Conservation (phyloP, 805 yeast species). For the Myxozyma melibiosi region DNA sequence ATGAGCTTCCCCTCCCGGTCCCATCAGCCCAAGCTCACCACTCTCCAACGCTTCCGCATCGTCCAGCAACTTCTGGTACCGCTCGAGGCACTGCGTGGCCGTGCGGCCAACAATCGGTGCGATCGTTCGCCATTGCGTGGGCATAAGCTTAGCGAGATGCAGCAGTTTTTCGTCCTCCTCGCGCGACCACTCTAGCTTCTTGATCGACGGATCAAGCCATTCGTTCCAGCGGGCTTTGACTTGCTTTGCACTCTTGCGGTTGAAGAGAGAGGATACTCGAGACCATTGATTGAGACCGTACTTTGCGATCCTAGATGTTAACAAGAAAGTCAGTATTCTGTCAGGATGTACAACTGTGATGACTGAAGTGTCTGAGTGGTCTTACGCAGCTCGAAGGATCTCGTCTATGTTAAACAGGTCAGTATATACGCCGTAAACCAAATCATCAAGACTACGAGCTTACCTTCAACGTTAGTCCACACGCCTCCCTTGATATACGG, state of each 20-base stretch:
- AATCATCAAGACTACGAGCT: conserved; percentile 8
- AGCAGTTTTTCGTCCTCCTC: conserved; percentile 77
- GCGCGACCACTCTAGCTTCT: conserved; percentile 65
- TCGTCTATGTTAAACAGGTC: conserved; percentile 55
- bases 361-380: background rate
- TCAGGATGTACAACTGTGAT: background rate
- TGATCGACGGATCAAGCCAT: conserved; percentile 74
- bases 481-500: conserved; percentile 82
- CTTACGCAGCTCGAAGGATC: conserved; percentile 75
- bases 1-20: conserved; percentile 56
- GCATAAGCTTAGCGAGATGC: conserved; percentile 66
- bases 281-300: conserved; percentile 96
- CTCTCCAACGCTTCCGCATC: conserved; percentile 48
- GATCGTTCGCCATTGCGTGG: conserved; percentile 95
- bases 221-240: conserved; percentile 93
- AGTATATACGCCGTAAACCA: conserved; percentile 30
- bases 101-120: conserved; percentile 80
- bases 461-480: conserved; percentile 72
- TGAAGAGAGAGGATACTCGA: conserved; percentile 80
- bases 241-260: conserved; percentile 85
- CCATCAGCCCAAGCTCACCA: conserved; percentile 48
- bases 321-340: background rate
- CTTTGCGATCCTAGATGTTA: conserved; percentile 57
- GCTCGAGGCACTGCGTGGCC: conserved; percentile 80
- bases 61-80: conserved; percentile 73